A percentile compares a stretch with the other conserved stretches of the same genome.
These are phyloP conservation scores for Penicillium sp. DNA, from an alignment of 2,329 filamentous ascomycete genomes.

Conservation along the genomic window DNA sequence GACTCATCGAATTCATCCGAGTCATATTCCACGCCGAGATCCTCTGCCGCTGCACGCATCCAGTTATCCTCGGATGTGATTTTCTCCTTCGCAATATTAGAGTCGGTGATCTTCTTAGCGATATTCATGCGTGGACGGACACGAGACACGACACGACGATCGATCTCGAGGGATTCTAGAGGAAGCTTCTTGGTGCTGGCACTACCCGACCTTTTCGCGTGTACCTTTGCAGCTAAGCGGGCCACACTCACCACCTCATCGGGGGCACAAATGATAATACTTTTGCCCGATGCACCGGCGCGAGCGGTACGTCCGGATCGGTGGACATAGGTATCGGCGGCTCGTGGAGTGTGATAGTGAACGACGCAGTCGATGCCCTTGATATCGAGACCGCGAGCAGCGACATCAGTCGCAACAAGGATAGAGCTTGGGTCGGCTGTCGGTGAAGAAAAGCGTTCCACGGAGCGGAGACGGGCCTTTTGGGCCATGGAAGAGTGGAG, in stretches of 20 bases:
- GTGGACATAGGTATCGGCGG: constrained; percentile 93
- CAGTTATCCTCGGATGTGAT: constrained; percentile 81
- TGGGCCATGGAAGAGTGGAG: constrained; percentile 95
- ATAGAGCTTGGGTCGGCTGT: constrained; percentile 63
- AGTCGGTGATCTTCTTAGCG: constrained; percentile 86
- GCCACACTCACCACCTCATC: constrained; percentile 88
- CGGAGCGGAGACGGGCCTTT: constrained; percentile 88
- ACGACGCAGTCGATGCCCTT: constrained; percentile 85
- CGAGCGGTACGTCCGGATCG: constrained; percentile 92
- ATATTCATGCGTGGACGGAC: constrained; percentile 78
- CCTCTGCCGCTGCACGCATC: constrained; percentile 82
- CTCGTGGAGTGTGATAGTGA: constrained; percentile 92
- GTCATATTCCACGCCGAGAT: constrained; percentile 92
- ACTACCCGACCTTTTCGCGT: constrained; percentile 62
- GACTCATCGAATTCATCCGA: constrained; percentile 79
- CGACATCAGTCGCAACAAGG: constrained; percentile 91
- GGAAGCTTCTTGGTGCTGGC: constrained; percentile 67
- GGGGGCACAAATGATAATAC: constrained; percentile 85
- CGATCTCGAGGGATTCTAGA: constrained; percentile 72
- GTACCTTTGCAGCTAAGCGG: constrained; percentile 84
- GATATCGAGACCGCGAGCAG: constrained; percentile 92
- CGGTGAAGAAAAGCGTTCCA: constrained; percentile 81
- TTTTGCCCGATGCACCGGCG: constrained; percentile 75
- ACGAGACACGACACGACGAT: constrained; percentile 75
- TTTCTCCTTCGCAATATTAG: constrained; percentile 83